These are phyloP conservation scores for Agrocybe pediades DNA, from an alignment of 768 basidiomycete genomes.

Conservation along the genomic window DNA sequence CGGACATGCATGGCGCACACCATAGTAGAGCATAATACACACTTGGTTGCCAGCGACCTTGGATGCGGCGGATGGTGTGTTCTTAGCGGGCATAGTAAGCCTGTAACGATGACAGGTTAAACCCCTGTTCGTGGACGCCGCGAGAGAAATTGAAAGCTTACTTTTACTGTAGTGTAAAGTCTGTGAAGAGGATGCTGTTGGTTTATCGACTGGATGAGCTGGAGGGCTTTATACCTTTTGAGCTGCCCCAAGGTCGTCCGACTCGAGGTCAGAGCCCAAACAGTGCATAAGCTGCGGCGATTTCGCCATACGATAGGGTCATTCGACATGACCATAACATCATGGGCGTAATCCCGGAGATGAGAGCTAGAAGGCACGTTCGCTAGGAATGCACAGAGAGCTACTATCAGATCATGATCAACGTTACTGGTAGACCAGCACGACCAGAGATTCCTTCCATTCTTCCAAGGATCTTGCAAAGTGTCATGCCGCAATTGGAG, in stretches of 20 bases:
- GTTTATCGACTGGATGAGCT: slow-evolving; percentile 1
- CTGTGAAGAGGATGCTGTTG: neutral
- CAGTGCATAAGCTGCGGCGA: slow-evolving; percentile 19
- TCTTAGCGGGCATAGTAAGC: slow-evolving; percentile 23
- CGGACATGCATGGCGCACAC: neutral
- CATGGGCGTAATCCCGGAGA: slow-evolving; percentile 19
- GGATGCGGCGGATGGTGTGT: slow-evolving; percentile 16
- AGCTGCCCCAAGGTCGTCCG: slow-evolving; percentile 11
- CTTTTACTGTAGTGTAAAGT: neutral
- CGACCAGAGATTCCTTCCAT: neutral
- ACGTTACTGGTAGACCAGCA: slow-evolving; percentile 6
- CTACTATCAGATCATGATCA: slow-evolving; percentile 9
- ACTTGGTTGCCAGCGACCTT: slow-evolving; percentile 19
- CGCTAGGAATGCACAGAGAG: slow-evolving; percentile 9
- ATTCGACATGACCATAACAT: slow-evolving; percentile 13
- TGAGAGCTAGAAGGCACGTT: slow-evolving; percentile 19
- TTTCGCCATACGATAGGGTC: slow-evolving; percentile 22
- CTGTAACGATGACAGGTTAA: neutral
- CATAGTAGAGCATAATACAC: neutral
- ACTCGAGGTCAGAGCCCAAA: slow-evolving; percentile 10
- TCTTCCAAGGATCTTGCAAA: slow-evolving; percentile 5
- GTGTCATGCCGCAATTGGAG: slow-evolving; percentile 7
- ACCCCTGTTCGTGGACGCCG: neutral
- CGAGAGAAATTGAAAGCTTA: neutral
- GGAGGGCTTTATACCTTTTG: slow-evolving; percentile 15